These are phyloP conservation scores for Salvia hispanica DNA, from an alignment of 257 asterid species.

Conservation along the genomic window DNA sequence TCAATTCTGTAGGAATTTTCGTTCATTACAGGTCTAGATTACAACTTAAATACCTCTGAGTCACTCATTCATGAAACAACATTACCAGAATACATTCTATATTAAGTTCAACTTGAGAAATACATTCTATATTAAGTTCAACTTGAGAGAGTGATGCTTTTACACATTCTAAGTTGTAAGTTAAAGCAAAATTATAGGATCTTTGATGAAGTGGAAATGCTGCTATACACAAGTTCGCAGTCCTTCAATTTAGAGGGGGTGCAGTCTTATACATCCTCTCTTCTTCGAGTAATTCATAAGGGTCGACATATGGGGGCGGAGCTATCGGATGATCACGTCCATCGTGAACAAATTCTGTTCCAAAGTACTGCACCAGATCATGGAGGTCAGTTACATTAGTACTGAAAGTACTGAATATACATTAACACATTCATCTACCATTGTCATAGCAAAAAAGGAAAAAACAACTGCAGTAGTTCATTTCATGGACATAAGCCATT, in stretches of 20 bases:
- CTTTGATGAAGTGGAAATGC: slow-evolving; percentile 29
- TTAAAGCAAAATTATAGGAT: slow-evolving; percentile 6
- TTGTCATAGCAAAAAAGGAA: too few relatives aligned
- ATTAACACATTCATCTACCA: too few relatives aligned
- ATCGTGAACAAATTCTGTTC: slow-evolving; percentile 73
- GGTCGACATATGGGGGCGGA: slow-evolving; percentile 69
- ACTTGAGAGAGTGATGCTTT: slow-evolving; percentile 8
- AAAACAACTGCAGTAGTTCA: too few relatives aligned
- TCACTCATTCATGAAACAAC: not conserved
- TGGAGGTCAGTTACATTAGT: not conserved
- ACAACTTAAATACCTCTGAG: not conserved
- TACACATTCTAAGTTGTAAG: slow-evolving; percentile 1
- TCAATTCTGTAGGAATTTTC: too few relatives aligned
- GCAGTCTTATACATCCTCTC: slow-evolving; percentile 66
- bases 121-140: not conserved
- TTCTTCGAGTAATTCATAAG: slow-evolving; percentile 80
- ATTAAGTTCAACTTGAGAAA: not conserved
- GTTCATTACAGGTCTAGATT: too few relatives aligned
- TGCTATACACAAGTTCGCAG: slow-evolving; percentile 34
- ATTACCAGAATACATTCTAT: not conserved
- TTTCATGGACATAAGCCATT: too few relatives aligned
- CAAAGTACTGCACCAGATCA: slow-evolving; percentile 69
- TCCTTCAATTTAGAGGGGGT: slow-evolving; percentile 61
- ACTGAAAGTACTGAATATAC: not conserved
- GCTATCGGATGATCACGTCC: slow-evolving; percentile 40